Evolutionary conservation across 768 basidiomycete genomes (phyloP).

Genomic region (Gymnopilus junonius): DNA sequence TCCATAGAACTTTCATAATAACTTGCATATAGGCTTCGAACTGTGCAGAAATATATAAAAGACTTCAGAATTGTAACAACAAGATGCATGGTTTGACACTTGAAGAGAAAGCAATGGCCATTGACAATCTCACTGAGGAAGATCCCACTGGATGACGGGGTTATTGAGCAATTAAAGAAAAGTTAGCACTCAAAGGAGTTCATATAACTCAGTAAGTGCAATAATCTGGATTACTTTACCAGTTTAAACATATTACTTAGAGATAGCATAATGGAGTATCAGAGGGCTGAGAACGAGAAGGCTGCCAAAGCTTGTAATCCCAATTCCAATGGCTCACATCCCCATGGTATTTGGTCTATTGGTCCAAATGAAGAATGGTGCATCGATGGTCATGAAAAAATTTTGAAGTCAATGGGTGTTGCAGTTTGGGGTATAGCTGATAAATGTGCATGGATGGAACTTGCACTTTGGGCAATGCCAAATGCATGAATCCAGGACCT

Average conservation of each 20-base stretch:
- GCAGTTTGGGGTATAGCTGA: constrained; percentile 28
- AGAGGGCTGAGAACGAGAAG: constrained; percentile 1
- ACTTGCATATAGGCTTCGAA: constrained; percentile 4
- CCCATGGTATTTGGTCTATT: constrained; percentile 22
- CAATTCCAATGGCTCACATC: constrained; percentile 21
- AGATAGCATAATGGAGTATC: constrained; percentile 10
- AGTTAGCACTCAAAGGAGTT: constrained; percentile 9
- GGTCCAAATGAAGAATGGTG: constrained; percentile 36
- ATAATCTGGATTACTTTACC: too few relatives aligned
- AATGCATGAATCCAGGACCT: constrained; percentile 21
- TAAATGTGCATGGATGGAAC: constrained; percentile 26
- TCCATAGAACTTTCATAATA: neutral
- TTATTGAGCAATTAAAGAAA: constrained; percentile 13
- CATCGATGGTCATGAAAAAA: constrained; percentile 33
- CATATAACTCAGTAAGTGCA: constrained; percentile 17
- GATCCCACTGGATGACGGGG: constrained; percentile 22
- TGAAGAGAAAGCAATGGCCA: constrained; percentile 9
- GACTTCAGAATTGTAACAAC: constrained; percentile 10
- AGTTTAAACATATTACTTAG: constrained; percentile 10
- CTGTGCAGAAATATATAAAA: constrained; percentile 7
- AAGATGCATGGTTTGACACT: neutral
- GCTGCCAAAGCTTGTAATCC: constrained; percentile 20
- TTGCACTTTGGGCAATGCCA: constrained; percentile 20
- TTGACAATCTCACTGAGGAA: constrained; percentile 8
- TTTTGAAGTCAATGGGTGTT: constrained; percentile 27